Conservation (phyloP, 2,329 filamentous ascomycete species). For the Claviceps maximensis region DNA sequence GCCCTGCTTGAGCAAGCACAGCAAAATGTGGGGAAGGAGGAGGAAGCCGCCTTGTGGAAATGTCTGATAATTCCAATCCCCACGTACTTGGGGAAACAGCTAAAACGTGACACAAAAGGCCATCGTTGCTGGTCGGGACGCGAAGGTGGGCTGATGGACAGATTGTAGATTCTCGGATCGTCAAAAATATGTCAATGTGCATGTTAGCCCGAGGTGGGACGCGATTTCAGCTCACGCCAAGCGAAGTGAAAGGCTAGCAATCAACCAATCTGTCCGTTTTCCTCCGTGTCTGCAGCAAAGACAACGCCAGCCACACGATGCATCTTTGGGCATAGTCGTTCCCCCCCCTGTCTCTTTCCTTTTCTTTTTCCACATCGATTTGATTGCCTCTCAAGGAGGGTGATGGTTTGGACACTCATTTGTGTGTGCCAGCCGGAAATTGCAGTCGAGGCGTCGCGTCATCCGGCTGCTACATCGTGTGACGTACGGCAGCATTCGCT, state of each 20-base stretch:
- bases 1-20: background rate
- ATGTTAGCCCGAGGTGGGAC: background rate
- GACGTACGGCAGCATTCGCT: background rate
- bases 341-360: background rate
- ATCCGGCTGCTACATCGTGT: background rate
- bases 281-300: background rate
- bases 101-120: background rate
- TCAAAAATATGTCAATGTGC: background rate
- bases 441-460: background rate
- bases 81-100: background rate
- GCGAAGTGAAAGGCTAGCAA: background rate
- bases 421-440: background rate
- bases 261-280: background rate
- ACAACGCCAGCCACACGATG: slow-evolving; percentile 1
- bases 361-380: background rate
- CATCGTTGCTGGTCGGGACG: background rate
- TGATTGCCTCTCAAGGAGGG: background rate
- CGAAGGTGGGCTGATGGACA: background rate
- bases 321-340: background rate
- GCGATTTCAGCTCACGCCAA: slow-evolving; percentile 1
- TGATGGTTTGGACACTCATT: background rate
- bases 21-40: background rate
- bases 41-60: background rate
- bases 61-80: background rate
- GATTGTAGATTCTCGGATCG: background rate